Evolutionary conservation across 2,329 filamentous ascomycete species (phyloP).

Genomic region (Colletotrichum lini): DNA sequence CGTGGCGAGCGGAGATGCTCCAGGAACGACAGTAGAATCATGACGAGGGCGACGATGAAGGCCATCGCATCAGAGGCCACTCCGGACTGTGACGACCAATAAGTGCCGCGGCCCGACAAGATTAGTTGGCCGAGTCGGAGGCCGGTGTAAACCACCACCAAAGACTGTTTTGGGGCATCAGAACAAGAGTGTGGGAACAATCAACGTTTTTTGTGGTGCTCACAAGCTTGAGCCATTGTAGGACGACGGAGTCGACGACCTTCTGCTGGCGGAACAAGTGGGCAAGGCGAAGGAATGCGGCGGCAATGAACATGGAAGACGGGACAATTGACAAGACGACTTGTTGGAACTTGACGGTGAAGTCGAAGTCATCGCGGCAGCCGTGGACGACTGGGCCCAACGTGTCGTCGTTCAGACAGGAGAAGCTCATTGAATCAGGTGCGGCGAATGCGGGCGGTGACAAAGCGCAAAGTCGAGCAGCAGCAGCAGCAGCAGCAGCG

Average conservation of each 20-base stretch:
- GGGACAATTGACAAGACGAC: constrained; percentile 62
- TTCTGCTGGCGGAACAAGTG: constrained; percentile 50
- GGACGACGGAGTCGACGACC: constrained; percentile 52
- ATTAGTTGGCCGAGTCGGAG: constrained; percentile 18
- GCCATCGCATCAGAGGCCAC: constrained; percentile 48
- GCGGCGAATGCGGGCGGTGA: neutral
- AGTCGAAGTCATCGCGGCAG: constrained; percentile 65
- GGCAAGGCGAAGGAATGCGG: constrained; percentile 52
- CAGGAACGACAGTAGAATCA: constrained; percentile 49
- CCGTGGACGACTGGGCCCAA: constrained; percentile 62
- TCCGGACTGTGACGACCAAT: constrained; percentile 19
- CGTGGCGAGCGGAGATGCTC: constrained; percentile 50
- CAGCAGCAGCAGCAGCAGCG: neutral
- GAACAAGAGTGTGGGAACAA: neutral
- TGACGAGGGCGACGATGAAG: constrained; percentile 47
- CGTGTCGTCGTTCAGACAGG: constrained; percentile 51
- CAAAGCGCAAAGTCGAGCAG: neutral
- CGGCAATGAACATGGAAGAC: constrained; percentile 54
- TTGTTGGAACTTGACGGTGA: constrained; percentile 65
- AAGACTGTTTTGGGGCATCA: neutral
- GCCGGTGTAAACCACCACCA: constrained; percentile 15
- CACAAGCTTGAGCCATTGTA: constrained; percentile 48
- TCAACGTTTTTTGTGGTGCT: neutral
- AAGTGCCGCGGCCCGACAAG: constrained; percentile 12
- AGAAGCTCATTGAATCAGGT: neutral